Conservation (phyloP, 495 filamentous ascomycete genomes). For the Aspergillus kassunensis region DNA sequence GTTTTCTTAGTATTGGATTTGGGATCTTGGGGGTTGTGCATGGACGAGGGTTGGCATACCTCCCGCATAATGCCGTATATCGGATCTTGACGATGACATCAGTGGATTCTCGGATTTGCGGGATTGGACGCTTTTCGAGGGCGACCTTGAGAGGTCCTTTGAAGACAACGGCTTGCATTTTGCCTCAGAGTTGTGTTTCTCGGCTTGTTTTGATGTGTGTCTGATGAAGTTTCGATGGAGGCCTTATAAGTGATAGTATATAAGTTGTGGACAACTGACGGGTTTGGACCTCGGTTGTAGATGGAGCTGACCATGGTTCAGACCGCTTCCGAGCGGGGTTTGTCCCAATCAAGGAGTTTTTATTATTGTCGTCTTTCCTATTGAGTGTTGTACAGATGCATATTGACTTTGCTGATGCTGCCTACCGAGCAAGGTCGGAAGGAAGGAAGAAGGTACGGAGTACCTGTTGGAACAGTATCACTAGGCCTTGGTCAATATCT, state of each 20-base stretch:
- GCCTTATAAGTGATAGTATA: neutral
- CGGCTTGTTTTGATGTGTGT: neutral
- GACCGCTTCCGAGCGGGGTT: neutral
- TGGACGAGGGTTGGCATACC: conserved; percentile 45
- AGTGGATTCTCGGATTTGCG: conserved; percentile 57
- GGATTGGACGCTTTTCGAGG: conserved; percentile 42
- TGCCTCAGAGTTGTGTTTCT: neutral
- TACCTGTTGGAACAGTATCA: no score
- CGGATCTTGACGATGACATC: conserved; percentile 82
- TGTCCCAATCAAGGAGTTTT: no score
- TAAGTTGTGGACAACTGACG: neutral
- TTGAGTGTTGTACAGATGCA: no score
- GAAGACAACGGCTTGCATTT: conserved; percentile 36
- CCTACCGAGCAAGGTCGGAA: no score
- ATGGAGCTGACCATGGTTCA: neutral
- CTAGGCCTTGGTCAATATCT: no score
- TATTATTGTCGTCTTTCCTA: neutral
- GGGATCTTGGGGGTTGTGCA: no score
- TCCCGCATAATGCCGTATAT: conserved; percentile 83
- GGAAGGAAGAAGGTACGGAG: no score
- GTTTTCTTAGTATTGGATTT: no score
- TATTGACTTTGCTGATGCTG: no score
- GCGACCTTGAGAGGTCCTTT: conserved; percentile 33
- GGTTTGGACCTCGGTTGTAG: conserved; percentile 1
- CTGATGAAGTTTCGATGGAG: neutral